phyloP scores from a whole-genome alignment of 805 yeast genomes.

The Kluyveromyces dobzhanskii region DNA sequence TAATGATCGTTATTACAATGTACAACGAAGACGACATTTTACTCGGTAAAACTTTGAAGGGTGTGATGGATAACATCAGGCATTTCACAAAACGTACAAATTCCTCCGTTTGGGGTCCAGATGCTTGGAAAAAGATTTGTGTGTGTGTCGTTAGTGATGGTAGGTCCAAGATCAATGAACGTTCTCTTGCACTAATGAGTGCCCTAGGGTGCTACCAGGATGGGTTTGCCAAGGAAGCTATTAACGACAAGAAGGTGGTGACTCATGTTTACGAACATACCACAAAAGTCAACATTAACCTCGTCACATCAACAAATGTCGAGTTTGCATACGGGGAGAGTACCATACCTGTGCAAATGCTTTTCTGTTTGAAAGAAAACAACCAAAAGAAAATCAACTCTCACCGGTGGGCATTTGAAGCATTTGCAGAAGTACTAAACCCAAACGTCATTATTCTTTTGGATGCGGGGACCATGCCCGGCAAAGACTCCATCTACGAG shows the following conservation, averaged over 20 bases:
- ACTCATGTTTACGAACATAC: constrained; percentile 93
- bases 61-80: constrained; percentile 80
- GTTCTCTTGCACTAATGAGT: constrained; percentile 71
- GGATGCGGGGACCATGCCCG: constrained; percentile 94
- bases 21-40: constrained; percentile 82
- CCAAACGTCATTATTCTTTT: constrained; percentile 79
- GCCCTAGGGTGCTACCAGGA: constrained; percentile 91
- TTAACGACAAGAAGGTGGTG: constrained; percentile 71
- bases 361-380: constrained; percentile 84
- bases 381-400: constrained; percentile 88
- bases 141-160: constrained; percentile 91
- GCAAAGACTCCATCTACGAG: constrained; percentile 73
- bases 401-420: constrained; percentile 95
- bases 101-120: constrained; percentile 84
- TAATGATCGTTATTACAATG: constrained; percentile 80
- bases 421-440: constrained; percentile 71
- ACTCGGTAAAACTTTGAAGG: constrained; percentile 79
- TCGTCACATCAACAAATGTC: constrained; percentile 52
- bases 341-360: constrained; percentile 75
- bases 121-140: constrained; percentile 90
- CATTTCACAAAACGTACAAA: constrained; percentile 59
- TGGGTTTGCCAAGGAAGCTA: constrained; percentile 88
- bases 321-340: constrained; percentile 41
- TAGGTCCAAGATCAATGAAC: constrained; percentile 69
- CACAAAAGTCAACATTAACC: constrained; percentile 77